Evolutionary conservation across 2,329 filamentous ascomycete species (phyloP).

Genomic region (Leptosphaerulina australis): DNA sequence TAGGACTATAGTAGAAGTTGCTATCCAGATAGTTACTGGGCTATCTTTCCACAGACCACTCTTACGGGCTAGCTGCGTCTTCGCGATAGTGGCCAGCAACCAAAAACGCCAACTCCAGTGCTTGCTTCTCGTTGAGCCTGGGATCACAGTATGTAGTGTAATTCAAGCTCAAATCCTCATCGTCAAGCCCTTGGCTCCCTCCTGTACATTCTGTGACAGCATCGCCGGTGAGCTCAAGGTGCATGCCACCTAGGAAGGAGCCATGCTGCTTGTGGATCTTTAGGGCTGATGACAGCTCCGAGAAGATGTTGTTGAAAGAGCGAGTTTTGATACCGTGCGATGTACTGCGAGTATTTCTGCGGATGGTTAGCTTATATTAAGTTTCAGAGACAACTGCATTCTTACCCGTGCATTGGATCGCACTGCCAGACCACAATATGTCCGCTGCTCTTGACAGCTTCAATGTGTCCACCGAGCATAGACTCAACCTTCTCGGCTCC

Average conservation of each 20-base stretch:
- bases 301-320: constrained; percentile 86
- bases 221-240: constrained; percentile 93
- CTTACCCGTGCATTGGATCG: constrained; percentile 92
- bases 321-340: constrained; percentile 86
- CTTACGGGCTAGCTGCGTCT: constrained; percentile 32
- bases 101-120: constrained; percentile 90
- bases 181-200: constrained; percentile 82
- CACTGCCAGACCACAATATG: constrained; percentile 92
- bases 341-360: constrained; percentile 66
- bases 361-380: constrained; percentile 12
- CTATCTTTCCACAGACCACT: too few relatives aligned
- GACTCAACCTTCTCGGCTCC: constrained; percentile 76
- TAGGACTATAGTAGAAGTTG: background rate
- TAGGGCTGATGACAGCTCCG: constrained; percentile 82
- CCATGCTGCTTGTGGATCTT: constrained; percentile 81
- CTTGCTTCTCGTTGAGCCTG: constrained; percentile 95
- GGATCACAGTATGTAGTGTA: constrained; percentile 98
- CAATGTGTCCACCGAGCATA: constrained; percentile 83
- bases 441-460: constrained; percentile 80
- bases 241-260: constrained; percentile 90
- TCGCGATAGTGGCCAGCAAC: constrained; percentile 80
- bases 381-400: background rate
- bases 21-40: background rate
- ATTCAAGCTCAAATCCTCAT: constrained; percentile 86
- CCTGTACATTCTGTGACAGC: constrained; percentile 95